Conservation (phyloP, 305 asterid genomes). For the Euphrasia arctica region DNA sequence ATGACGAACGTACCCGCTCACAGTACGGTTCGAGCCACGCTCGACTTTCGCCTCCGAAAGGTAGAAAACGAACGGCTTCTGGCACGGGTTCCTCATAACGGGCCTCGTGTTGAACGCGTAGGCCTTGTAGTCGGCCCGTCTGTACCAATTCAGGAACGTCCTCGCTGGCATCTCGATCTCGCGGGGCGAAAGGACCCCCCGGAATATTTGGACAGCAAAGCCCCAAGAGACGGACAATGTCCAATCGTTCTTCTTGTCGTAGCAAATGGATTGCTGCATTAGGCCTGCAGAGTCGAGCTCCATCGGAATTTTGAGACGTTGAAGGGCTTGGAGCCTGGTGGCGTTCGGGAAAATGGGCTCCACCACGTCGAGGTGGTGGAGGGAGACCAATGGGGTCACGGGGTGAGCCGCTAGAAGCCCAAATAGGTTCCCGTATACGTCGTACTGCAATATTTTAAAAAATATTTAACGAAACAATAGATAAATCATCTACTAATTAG, state of each 20-base stretch:
- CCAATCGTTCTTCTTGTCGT: slow-evolving; percentile 48
- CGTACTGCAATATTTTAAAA: slow-evolving; percentile 34
- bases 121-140: slow-evolving; percentile 51
- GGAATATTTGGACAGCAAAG: slow-evolving; percentile 51
- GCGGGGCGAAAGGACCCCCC: slow-evolving; percentile 60
- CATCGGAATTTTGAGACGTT: slow-evolving; percentile 42
- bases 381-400: slow-evolving; percentile 52
- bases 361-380: slow-evolving; percentile 75
- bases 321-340: slow-evolving; percentile 43
- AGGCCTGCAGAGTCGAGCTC: slow-evolving; percentile 61
- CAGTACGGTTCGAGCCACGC: slow-evolving; percentile 33
- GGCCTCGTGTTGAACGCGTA: slow-evolving; percentile 73
- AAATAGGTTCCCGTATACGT: slow-evolving; percentile 59
- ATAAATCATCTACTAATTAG: too few species aligned
- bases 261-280: slow-evolving; percentile 73
- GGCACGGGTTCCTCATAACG: slow-evolving; percentile 52
- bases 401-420: slow-evolving; percentile 69
- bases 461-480: neutral
- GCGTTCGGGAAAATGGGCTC: slow-evolving; percentile 65
- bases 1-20: slow-evolving; percentile 51
- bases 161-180: slow-evolving; percentile 71
- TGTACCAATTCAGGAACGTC: slow-evolving; percentile 72
- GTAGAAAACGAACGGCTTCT: slow-evolving; percentile 60
- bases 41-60: slow-evolving; percentile 51
- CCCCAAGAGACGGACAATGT: slow-evolving; percentile 74